phyloP scores from a whole-genome alignment of 768 basidiomycete genomes.

The Mycena amicta region DNA sequence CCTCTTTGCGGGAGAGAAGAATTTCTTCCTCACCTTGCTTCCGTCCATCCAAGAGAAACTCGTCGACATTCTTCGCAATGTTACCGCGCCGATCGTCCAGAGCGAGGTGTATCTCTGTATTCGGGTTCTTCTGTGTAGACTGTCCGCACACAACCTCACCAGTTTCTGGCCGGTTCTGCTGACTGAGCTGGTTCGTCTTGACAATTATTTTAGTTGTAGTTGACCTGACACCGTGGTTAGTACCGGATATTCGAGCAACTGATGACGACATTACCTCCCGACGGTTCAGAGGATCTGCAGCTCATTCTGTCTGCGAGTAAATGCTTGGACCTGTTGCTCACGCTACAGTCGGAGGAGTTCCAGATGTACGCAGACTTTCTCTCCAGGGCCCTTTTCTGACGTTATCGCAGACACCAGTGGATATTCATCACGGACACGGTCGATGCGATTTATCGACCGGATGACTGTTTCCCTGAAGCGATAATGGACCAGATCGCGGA shows the following conservation, averaged over 20 bases:
- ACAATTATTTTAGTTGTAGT: neutral
- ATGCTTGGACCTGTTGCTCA: constrained; percentile 89
- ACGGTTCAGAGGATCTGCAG: constrained; percentile 83
- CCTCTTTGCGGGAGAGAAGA: constrained; percentile 86
- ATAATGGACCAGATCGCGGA: constrained; percentile 92
- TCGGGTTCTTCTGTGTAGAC: constrained; percentile 85
- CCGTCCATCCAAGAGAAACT: constrained; percentile 97
- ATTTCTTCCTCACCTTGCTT: constrained; percentile 86
- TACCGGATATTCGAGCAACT: constrained; percentile 88
- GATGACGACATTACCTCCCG: constrained; percentile 67
- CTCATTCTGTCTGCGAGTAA: constrained; percentile 90
- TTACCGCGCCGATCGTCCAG: constrained; percentile 81
- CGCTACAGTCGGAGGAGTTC: constrained; percentile 95
- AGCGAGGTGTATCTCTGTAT: constrained; percentile 95
- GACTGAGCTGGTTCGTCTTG: constrained; percentile 72
- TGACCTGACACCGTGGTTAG: constrained; percentile 39
- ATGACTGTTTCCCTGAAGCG: constrained; percentile 80
- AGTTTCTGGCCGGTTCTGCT: constrained; percentile 97
- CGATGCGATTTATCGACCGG: constrained; percentile 88
- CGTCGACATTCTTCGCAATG: constrained; percentile 86
- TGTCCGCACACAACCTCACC: constrained; percentile 87
- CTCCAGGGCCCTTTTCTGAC: neutral
- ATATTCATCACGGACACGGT: constrained; percentile 98
- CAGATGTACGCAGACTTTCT: constrained; percentile 68
- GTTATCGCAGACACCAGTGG: constrained; percentile 82